Conservation (phyloP, 441 rosid species). For the Biscutella laevigata region DNA sequence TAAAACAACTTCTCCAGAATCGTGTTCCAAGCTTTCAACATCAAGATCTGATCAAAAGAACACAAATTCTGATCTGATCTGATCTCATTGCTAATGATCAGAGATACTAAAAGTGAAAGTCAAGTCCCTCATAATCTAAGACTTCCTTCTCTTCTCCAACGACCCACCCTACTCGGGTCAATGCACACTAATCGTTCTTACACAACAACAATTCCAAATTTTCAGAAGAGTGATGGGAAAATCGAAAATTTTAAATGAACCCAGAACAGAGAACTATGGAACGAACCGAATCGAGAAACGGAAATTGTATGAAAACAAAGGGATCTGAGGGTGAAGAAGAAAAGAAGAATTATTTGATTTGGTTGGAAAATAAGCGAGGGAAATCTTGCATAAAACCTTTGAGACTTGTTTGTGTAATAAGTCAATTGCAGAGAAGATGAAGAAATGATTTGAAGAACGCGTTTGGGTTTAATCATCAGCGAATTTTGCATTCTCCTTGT, state of each 20-base stretch:
- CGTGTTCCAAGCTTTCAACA: conserved; percentile 23
- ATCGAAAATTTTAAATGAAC: conserved; percentile 11
- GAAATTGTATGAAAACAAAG: conserved; percentile 1
- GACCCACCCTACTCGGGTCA: conserved; percentile 9
- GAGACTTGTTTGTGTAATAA: background rate
- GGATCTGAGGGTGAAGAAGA: conserved; percentile 8
- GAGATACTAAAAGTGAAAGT: conserved; percentile 21
- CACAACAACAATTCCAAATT: conserved; percentile 5
- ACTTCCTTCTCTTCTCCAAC: conserved; percentile 16
- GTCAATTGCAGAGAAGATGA: conserved; percentile 21
- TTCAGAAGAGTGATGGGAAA: conserved; percentile 14
- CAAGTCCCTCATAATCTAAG: conserved; percentile 10
- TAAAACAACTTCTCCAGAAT: conserved; percentile 14
- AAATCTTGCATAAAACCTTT: conserved; percentile 21
- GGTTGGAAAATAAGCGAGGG: conserved; percentile 16
- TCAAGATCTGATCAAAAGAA: conserved; percentile 32
- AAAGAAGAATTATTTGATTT: background rate
- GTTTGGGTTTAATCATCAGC: conserved; percentile 18
- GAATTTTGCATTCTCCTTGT: conserved; percentile 18
- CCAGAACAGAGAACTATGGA: conserved; percentile 17
- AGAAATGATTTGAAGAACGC: conserved; percentile 18
- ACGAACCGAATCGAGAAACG: conserved; percentile 11
- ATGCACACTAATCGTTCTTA: conserved; percentile 9
- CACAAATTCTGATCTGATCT: conserved; percentile 19
- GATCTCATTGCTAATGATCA: conserved; percentile 17